Percentiles rank a stretch among this genome's conserved stretches.
Evolutionary conservation across 2,329 filamentous ascomycete genomes (phyloP).

Genomic region (Nothomitra cinnamomea): DNA sequence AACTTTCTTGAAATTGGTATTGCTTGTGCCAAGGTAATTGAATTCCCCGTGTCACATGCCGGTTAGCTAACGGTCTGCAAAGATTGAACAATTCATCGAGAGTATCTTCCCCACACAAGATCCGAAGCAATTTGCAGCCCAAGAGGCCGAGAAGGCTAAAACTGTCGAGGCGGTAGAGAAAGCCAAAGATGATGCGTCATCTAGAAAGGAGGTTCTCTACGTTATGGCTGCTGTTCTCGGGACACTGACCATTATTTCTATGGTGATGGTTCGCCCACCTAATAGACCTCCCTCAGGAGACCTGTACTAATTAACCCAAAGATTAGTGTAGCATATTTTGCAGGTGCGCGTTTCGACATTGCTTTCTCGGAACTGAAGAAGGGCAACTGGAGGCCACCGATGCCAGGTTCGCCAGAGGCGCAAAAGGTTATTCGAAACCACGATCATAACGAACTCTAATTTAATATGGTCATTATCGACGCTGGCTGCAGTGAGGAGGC

Average conservation of each 20-base stretch:
- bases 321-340: constrained; percentile 60
- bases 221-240: constrained; percentile 49
- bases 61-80: constrained; percentile 1
- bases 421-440: constrained; percentile 15
- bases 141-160: constrained; percentile 21
- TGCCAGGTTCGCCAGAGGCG: constrained; percentile 10
- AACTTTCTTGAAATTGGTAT: constrained; percentile 86
- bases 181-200: constrained; percentile 28
- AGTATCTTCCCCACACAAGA: constrained; percentile 77
- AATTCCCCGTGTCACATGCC: neutral
- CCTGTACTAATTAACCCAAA: constrained; percentile 21
- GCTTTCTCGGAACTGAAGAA: constrained; percentile 38
- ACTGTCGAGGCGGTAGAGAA: constrained; percentile 38
- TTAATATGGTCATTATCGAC: neutral
- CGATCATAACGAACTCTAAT: constrained; percentile 15
- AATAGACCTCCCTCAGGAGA: constrained; percentile 7
- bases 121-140: constrained; percentile 35
- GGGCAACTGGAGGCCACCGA: constrained; percentile 28
- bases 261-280: constrained; percentile 53
- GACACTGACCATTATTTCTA: constrained; percentile 54
- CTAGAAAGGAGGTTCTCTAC: constrained; percentile 38
- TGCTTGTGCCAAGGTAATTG: constrained; percentile 62
- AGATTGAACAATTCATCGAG: constrained; percentile 95
- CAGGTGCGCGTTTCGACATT: constrained; percentile 71
- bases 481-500: too few species aligned